These are phyloP conservation scores for Chaetomium tenue DNA, from an alignment of 495 filamentous ascomycete genomes.

Conservation along the genomic window DNA sequence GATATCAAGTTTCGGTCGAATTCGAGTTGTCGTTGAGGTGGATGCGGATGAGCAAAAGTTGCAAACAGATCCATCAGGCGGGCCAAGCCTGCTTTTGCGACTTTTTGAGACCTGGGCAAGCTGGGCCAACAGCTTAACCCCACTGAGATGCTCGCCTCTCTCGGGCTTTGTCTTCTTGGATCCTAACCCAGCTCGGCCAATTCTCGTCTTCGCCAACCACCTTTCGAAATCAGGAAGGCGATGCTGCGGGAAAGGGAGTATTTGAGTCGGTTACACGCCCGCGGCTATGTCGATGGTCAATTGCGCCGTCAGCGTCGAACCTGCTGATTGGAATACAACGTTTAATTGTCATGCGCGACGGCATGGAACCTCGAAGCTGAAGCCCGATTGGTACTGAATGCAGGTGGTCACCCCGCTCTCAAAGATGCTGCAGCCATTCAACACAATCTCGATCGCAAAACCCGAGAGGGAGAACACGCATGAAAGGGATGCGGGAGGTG, in stretches of 20 bases:
- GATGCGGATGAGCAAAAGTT: not conserved
- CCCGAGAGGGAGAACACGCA: not conserved
- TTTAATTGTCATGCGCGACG: slow-evolving; percentile 4
- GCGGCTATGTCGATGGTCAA: not conserved
- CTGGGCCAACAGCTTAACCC: not conserved
- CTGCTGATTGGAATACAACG: slow-evolving; percentile 4
- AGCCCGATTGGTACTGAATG: too few species aligned
- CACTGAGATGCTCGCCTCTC: not conserved
- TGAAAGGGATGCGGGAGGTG: not conserved
- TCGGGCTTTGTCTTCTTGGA: not conserved
- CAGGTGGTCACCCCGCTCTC: not conserved
- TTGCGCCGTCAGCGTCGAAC: not conserved
- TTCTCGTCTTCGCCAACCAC: not conserved
- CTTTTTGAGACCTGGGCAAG: not conserved
- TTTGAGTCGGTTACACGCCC: slow-evolving; percentile 3
- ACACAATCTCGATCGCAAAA: not conserved
- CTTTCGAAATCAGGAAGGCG: not conserved
- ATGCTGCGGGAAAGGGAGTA: not conserved
- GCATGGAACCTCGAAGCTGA: not conserved
- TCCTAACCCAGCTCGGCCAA: not conserved
- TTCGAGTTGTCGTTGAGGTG: not conserved
- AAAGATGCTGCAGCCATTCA: not conserved
- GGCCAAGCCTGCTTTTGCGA: slow-evolving; percentile 5
- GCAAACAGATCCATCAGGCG: not conserved
- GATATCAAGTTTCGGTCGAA: not conserved